phyloP scores from a whole-genome alignment of 768 basidiomycete species.

The Trametes villosa region DNA sequence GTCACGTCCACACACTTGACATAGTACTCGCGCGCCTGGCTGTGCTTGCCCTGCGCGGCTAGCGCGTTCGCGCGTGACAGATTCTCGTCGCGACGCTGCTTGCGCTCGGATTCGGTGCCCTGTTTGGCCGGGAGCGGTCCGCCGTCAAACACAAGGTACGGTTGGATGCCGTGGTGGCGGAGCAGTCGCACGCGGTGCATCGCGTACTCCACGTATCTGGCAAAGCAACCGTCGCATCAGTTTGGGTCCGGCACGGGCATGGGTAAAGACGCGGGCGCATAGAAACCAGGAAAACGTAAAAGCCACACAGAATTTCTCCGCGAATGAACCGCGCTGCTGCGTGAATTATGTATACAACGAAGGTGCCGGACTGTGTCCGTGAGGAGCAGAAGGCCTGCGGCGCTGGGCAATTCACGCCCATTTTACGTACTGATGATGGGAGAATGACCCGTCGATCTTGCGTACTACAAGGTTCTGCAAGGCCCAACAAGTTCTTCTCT shows the following conservation, averaged over 20 bases:
- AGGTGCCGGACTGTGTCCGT: slow-evolving; percentile 13
- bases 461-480: slow-evolving; percentile 15
- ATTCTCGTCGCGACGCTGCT: slow-evolving; percentile 75
- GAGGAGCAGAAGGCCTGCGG: slow-evolving; percentile 12
- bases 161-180: slow-evolving; percentile 80
- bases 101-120: slow-evolving; percentile 83
- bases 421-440: slow-evolving; percentile 25
- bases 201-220: slow-evolving; percentile 93
- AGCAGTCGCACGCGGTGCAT: slow-evolving; percentile 92
- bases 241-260: not conserved
- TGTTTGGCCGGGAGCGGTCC: slow-evolving; percentile 94
- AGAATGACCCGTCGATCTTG: slow-evolving; percentile 17
- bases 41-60: slow-evolving; percentile 74
- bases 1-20: slow-evolving; percentile 94
- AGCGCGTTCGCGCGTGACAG: slow-evolving; percentile 74
- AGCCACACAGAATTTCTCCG: slow-evolving; percentile 10
- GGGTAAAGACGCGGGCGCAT: not conserved
- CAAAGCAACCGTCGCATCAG: slow-evolving; percentile 5
- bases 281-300: not conserved
- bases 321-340: slow-evolving; percentile 11
- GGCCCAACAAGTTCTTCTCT: slow-evolving; percentile 8
- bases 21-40: slow-evolving; percentile 86
- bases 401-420: slow-evolving; percentile 7
- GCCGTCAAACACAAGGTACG: slow-evolving; percentile 96
- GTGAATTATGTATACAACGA: slow-evolving; percentile 5